Conservation (phyloP, 2,329 filamentous ascomycete species). For the Geosmithia putterillii region DNA sequence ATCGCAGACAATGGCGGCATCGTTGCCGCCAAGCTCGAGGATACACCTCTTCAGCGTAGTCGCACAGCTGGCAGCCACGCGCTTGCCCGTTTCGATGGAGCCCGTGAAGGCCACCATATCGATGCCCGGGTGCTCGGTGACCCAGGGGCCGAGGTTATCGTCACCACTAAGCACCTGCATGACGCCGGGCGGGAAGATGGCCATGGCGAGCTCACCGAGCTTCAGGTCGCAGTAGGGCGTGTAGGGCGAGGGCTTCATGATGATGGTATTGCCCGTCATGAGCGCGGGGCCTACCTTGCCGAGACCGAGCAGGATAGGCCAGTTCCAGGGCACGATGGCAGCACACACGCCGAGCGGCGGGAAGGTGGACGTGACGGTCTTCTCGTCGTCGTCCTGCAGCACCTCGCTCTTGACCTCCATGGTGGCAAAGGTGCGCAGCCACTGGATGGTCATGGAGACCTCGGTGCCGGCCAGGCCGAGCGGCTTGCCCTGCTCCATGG, state of each 20-base stretch:
- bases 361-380: conserved; percentile 4
- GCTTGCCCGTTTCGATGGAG: conserved; percentile 45
- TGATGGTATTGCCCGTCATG: conserved; percentile 41
- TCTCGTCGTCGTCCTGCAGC: conserved; percentile 16
- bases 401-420: conserved; percentile 9
- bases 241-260: conserved; percentile 45
- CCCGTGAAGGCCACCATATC: conserved; percentile 53
- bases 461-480: not conserved
- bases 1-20: conserved; percentile 22
- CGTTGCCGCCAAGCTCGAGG: conserved; percentile 35
- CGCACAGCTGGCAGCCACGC: conserved; percentile 20
- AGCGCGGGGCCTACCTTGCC: conserved; percentile 45
- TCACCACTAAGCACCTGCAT: conserved; percentile 48
- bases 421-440: conserved; percentile 13
- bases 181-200: conserved; percentile 43
- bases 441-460: conserved; percentile 3
- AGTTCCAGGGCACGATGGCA: conserved; percentile 46
- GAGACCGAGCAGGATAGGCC: conserved; percentile 36
- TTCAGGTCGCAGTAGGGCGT: conserved; percentile 48
- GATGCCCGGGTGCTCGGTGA: conserved; percentile 43
- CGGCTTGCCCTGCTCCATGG: conserved; percentile 4
- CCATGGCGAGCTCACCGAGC: conserved; percentile 42
- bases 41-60: conserved; percentile 3
- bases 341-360: conserved; percentile 43
- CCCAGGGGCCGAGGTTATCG: conserved; percentile 42